These are phyloP conservation scores for Saksenaea oblongispora DNA, from an alignment of 371 early-diverging fungal species.

Conservation along the genomic window DNA sequence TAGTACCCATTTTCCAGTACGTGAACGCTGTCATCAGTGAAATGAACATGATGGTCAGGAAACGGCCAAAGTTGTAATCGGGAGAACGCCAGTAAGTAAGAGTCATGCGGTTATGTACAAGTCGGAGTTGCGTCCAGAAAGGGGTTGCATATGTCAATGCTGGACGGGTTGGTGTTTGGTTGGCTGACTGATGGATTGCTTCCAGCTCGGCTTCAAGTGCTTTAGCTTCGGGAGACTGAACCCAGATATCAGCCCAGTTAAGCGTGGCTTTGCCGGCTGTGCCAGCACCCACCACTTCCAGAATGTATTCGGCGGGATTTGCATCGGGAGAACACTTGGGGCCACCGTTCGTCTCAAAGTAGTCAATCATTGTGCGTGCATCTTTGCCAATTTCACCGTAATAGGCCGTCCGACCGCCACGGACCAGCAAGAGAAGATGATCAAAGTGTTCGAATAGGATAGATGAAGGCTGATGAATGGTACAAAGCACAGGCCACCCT, in stretches of 20 bases:
- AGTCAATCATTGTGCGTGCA: conserved; percentile 50
- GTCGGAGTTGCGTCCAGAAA: conserved; percentile 34
- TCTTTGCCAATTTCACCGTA: conserved; percentile 62
- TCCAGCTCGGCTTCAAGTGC: conserved; percentile 24
- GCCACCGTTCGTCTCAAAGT: conserved; percentile 62
- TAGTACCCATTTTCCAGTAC: conserved; percentile 55
- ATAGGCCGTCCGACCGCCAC: conserved; percentile 60
- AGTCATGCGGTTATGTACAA: conserved; percentile 54
- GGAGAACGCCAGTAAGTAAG: conserved; percentile 56
- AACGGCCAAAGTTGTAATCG: conserved; percentile 60
- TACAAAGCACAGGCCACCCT: conserved; percentile 61
- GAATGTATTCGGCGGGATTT: conserved; percentile 70
- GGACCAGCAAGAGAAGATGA: conserved; percentile 60
- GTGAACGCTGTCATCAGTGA: conserved; percentile 53
- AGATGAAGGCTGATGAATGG: conserved; percentile 71
- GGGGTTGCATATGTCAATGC: conserved; percentile 33
- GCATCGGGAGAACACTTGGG: conserved; percentile 47
- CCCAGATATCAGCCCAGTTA: conserved; percentile 62
- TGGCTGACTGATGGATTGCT: conserved; percentile 18
- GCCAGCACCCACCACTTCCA: conserved; percentile 45
- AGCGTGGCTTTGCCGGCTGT: conserved; percentile 25
- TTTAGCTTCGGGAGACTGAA: conserved; percentile 31
- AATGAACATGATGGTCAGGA: conserved; percentile 36
- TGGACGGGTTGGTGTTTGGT: conserved; percentile 16
- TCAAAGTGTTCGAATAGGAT: conserved; percentile 66